phyloP scores from a whole-genome alignment of 23 red algal genomes.

The Cyanidiococcus yangmingshanensis region DNA sequence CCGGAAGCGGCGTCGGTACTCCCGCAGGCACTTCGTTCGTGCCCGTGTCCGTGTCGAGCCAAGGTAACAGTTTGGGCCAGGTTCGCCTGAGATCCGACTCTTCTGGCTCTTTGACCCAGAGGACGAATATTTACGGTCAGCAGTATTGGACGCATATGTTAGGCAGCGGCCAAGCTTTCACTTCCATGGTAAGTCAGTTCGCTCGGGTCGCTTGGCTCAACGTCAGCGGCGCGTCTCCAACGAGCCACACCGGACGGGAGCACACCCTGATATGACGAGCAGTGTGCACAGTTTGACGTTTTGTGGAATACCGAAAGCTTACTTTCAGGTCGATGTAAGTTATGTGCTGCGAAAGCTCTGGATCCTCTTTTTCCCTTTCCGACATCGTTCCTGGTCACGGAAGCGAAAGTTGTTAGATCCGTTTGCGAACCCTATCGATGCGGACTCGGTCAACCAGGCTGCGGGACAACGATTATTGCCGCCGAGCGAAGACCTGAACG shows the following conservation, averaged over 20 bases:
- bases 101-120: neutral
- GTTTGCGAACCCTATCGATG: slow-evolving; percentile 22
- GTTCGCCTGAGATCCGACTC: neutral
- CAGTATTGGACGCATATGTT: neutral
- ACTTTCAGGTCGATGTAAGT: slow-evolving; percentile 75
- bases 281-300: neutral
- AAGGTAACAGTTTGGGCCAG: neutral
- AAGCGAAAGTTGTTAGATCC: slow-evolving; percentile 27
- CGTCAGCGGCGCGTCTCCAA: neutral
- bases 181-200: neutral
- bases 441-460: slow-evolving; percentile 18
- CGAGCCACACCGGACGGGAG: neutral
- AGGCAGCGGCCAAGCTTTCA: neutral
- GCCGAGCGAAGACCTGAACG: slow-evolving; percentile 93
- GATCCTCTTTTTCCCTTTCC: slow-evolving; percentile 63
- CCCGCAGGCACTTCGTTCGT: neutral
- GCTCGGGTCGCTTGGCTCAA: neutral
- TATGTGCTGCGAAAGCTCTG: slow-evolving; percentile 82
- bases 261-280: neutral
- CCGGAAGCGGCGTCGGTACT: neutral
- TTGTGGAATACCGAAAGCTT: slow-evolving; percentile 59
- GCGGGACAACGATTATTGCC: slow-evolving; percentile 21
- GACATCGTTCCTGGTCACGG: slow-evolving; percentile 37
- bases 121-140: neutral
- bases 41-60: neutral